Percentiles rank a stretch among this genome's conserved stretches.
These are phyloP conservation scores for Phytophthora foliorum DNA, from an alignment of 352 stramenopile species.

Conservation along the genomic window DNA sequence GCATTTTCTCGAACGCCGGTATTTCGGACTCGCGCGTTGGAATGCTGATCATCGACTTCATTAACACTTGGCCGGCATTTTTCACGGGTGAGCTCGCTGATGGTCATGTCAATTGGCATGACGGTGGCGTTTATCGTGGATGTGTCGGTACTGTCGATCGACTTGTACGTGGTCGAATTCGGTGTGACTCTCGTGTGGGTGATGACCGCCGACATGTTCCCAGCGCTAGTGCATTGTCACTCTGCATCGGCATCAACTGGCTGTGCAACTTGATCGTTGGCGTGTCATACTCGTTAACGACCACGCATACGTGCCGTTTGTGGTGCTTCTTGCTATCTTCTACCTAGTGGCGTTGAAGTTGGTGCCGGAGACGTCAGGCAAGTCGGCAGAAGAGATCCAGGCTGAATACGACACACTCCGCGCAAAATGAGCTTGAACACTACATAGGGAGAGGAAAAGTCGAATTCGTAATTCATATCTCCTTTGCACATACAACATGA, in stretches of 20 bases:
- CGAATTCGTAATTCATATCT: too few species aligned
- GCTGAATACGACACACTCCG: constrained; percentile 14
- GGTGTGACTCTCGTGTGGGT: constrained; percentile 11
- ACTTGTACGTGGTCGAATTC: constrained; percentile 20
- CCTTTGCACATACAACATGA: not conserved
- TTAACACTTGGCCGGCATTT: constrained; percentile 15
- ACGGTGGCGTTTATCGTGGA: constrained; percentile 15
- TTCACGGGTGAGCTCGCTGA: constrained; percentile 17
- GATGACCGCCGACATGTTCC: too few species aligned
- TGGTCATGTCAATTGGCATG: constrained; percentile 23
- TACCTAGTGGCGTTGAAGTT: constrained; percentile 13
- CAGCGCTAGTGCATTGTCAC: constrained; percentile 4
- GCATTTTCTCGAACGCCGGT: constrained; percentile 6
- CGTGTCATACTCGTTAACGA: constrained; percentile 7
- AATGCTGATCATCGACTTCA: constrained; percentile 16
- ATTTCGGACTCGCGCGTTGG: constrained; percentile 7
- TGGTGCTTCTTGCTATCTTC: constrained; percentile 21
- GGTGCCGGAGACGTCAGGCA: constrained; percentile 11
- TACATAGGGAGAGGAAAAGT: too few species aligned
- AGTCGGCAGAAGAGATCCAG: constrained; percentile 14
- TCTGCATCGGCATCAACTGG: constrained; percentile 23
- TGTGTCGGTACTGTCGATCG: constrained; percentile 6
- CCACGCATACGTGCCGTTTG: constrained; percentile 14
- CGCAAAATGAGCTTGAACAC: constrained; percentile 5
- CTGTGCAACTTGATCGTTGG: constrained; percentile 12